Conservation (phyloP, 768 basidiomycete species). For the Leccinellum albellum region DNA sequence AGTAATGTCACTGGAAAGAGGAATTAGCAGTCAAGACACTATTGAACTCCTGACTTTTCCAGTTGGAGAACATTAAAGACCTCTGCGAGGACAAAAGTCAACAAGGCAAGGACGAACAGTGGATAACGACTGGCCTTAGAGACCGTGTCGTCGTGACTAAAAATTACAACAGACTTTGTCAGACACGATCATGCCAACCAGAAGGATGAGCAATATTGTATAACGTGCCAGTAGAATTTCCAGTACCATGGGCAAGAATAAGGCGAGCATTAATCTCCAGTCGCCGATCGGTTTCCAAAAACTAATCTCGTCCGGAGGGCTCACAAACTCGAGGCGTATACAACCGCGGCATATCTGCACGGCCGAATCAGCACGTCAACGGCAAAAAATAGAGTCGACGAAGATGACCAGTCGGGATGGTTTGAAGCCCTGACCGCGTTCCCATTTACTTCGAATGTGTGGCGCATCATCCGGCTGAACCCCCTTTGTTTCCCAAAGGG, state of each 20-base stretch:
- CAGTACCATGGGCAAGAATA: conserved; percentile 41
- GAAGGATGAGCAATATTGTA: conserved; percentile 14
- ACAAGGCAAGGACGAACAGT: neutral
- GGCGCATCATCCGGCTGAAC: neutral
- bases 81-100: neutral
- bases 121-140: conserved; percentile 42
- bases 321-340: neutral
- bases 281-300: conserved; percentile 29
- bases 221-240: conserved; percentile 37
- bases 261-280: conserved; percentile 32
- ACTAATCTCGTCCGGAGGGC: conserved; percentile 4
- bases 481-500: conserved; percentile 5
- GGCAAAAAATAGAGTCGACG: neutral
- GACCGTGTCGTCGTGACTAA: conserved; percentile 49
- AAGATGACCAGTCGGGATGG: neutral
- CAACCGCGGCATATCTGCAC: neutral
- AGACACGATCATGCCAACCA: neutral
- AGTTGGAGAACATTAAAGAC: conserved; percentile 27
- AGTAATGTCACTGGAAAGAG: conserved; percentile 40
- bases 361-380: neutral
- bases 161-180: neutral
- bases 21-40: neutral
- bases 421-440: neutral
- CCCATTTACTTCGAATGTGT: conserved; percentile 3
- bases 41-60: conserved; percentile 15